Conservation (phyloP, 78 protist genomes). For the Thecamonas trahens region DNA sequence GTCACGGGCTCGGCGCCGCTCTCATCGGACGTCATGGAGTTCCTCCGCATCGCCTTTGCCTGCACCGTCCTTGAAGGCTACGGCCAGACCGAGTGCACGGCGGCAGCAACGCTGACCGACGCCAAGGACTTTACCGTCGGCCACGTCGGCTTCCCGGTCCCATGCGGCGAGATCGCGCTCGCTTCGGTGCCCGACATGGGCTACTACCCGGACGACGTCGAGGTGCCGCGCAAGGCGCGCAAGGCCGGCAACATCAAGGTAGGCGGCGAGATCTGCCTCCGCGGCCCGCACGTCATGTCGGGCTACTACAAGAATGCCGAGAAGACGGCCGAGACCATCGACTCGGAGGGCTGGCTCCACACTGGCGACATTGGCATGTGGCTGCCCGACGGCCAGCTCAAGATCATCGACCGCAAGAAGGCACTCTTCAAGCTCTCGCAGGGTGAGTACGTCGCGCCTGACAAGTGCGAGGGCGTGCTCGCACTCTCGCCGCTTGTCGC, state of each 20-base stretch:
- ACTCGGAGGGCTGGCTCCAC: conserved; percentile 86
- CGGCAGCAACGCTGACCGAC: conserved; percentile 41
- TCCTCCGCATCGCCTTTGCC: conserved; percentile 52
- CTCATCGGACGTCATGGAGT: conserved; percentile 52
- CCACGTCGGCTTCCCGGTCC: conserved; percentile 53
- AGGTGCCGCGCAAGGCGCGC: conserved; percentile 2
- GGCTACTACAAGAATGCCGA: conserved; percentile 86
- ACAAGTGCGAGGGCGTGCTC: neutral
- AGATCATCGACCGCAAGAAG: conserved; percentile 91
- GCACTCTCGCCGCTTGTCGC: neutral
- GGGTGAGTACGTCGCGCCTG: conserved; percentile 87
- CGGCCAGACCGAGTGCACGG: conserved; percentile 89
- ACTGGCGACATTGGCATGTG: conserved; percentile 94
- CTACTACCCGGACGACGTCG: conserved; percentile 35
- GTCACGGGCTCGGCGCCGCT: conserved; percentile 89
- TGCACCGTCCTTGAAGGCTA: conserved; percentile 84
- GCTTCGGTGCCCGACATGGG: conserved; percentile 80
- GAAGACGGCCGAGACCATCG: conserved; percentile 71
- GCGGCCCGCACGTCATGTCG: conserved; percentile 71
- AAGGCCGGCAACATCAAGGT: conserved; percentile 6
- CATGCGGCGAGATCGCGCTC: conserved; percentile 56
- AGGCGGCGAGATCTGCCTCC: conserved; percentile 84
- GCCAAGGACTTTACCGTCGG: conserved; percentile 12
- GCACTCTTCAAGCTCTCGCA: conserved; percentile 67
- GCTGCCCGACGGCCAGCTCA: conserved; percentile 52